A percentile compares a stretch with the other conserved stretches of the same genome.
phyloP scores from a whole-genome alignment of 1,284 basidiomycete genomes.

The Pascua sp. region DNA sequence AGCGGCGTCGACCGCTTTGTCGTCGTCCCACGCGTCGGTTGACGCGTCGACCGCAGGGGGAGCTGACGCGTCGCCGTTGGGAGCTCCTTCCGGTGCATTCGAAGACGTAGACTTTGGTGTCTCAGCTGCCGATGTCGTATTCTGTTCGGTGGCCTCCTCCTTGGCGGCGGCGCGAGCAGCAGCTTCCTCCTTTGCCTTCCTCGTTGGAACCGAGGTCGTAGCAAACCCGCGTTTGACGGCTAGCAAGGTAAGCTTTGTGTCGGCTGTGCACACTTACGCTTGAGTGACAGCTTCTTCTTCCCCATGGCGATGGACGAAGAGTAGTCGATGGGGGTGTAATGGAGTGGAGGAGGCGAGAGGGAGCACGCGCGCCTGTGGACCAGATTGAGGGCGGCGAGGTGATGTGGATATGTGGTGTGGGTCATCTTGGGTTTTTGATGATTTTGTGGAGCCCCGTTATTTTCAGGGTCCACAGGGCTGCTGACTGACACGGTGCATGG shows the following conservation, averaged over 20 bases:
- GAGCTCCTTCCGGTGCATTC: not conserved
- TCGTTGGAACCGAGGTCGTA: constrained; percentile 71
- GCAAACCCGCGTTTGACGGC: constrained; percentile 63
- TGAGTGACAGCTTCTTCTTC: constrained; percentile 81
- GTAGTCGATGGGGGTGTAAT: too few relatives aligned
- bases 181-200: constrained; percentile 60
- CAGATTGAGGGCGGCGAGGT: not conserved
- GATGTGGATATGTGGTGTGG: not conserved
- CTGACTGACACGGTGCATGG: too few relatives aligned
- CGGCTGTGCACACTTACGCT: constrained; percentile 57
- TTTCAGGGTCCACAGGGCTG: too few relatives aligned
- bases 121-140: not conserved
- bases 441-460: not conserved
- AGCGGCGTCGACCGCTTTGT: constrained; percentile 27
- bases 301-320: constrained; percentile 55
- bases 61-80: not conserved
- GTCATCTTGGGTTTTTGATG: not conserved
- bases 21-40: constrained; percentile 36
- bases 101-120: not conserved
- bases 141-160: constrained; percentile 13
- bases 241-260: constrained; percentile 3
- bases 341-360: not conserved
- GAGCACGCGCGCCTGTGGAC: not conserved
- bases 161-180: not conserved
- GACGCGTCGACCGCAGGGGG: constrained; percentile 9